Evolutionary conservation across 208 protist genomes (phyloP).

Genomic region (Leishmania major): DNA sequence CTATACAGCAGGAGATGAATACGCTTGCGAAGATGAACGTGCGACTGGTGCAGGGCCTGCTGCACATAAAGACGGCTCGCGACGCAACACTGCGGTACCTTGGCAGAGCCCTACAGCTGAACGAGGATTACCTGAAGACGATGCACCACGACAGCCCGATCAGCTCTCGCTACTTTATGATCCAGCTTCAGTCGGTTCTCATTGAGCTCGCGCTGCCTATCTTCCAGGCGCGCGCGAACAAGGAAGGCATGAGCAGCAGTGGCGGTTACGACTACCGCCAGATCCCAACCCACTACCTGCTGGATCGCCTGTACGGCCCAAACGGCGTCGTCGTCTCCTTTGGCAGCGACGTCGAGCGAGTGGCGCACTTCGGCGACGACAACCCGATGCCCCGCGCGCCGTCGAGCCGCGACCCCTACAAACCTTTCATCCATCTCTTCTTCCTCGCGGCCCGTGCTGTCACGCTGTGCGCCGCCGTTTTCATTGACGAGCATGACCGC

Average conservation of each 20-base stretch:
- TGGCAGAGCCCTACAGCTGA: constrained; percentile 66
- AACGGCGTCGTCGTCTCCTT: constrained; percentile 52
- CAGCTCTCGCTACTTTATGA: constrained; percentile 82
- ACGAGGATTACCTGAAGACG: constrained; percentile 82
- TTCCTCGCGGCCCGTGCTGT: constrained; percentile 72
- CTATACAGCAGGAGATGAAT: constrained; percentile 54
- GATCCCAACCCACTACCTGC: constrained; percentile 69
- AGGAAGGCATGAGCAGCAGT: neutral
- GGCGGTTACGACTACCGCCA: constrained; percentile 30
- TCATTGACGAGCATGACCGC: constrained; percentile 74
- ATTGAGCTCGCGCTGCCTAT: constrained; percentile 73
- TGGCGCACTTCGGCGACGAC: constrained; percentile 63
- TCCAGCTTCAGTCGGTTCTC: constrained; percentile 78
- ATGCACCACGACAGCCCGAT: constrained; percentile 71
- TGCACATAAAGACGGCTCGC: constrained; percentile 59
- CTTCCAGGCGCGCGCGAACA: constrained; percentile 29
- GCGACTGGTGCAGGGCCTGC: constrained; percentile 56
- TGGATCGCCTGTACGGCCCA: constrained; percentile 37
- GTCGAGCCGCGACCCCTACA: constrained; percentile 46
- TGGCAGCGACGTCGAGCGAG: constrained; percentile 73
- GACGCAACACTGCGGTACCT: constrained; percentile 73
- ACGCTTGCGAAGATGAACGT: constrained; percentile 50
- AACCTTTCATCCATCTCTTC: constrained; percentile 77
- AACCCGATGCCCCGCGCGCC: constrained; percentile 50
- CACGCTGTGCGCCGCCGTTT: constrained; percentile 45